Conservation (phyloP, 176 grass and related monocot genomes). For the Themeda triandra region DNA sequence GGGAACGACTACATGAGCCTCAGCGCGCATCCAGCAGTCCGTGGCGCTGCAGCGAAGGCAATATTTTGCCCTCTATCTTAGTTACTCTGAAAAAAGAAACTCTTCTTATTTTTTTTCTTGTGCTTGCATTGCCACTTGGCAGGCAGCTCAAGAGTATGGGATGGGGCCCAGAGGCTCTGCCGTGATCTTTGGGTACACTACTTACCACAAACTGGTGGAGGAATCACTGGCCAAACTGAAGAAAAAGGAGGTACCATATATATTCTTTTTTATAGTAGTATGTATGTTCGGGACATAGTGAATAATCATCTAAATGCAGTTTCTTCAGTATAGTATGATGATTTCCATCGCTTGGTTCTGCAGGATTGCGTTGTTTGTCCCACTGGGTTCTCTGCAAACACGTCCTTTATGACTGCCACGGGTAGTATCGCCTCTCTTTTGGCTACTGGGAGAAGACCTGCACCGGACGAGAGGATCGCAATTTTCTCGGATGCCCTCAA, state of each 20-base stretch:
- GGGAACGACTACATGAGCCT: constrained; percentile 88
- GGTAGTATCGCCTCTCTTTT: constrained; percentile 68
- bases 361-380: constrained; percentile 83
- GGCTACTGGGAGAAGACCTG: constrained; percentile 41
- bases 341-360: background rate
- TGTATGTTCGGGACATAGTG: too few relatives aligned
- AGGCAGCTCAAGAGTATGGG: constrained; percentile 67
- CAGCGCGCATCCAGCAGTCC: constrained; percentile 72
- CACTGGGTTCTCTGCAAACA: constrained; percentile 79
- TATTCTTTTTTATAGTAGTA: too few relatives aligned
- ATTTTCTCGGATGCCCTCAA: constrained; percentile 87
- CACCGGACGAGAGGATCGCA: constrained; percentile 43
- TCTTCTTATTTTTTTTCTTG: too few relatives aligned
- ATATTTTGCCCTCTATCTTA: too few relatives aligned
- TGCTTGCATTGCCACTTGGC: too few relatives aligned
- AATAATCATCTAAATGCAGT: too few relatives aligned
- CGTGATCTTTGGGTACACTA: constrained; percentile 62
- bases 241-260: constrained; percentile 49
- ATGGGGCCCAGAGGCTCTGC: constrained; percentile 89
- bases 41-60: constrained; percentile 60
- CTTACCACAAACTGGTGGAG: constrained; percentile 70
- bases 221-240: constrained; percentile 53
- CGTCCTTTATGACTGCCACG: constrained; percentile 68
- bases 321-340: constrained; percentile 1
- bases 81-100: too few relatives aligned